These are phyloP conservation scores for Haberlea rhodopensis DNA, from an alignment of 257 asterid species.

Conservation along the genomic window DNA sequence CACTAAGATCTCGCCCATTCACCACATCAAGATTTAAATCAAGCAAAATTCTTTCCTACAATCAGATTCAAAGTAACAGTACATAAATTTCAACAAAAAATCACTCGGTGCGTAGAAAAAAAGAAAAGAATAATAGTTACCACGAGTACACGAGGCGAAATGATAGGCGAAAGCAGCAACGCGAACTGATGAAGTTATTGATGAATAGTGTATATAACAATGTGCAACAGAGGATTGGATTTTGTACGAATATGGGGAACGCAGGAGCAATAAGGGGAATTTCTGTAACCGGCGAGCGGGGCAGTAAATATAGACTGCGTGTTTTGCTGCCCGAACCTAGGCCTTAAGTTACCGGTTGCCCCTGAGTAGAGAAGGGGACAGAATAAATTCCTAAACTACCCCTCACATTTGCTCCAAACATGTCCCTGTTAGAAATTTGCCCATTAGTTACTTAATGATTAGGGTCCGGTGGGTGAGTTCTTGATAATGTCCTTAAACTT, in stretches of 20 bases:
- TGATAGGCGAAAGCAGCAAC: conserved; percentile 27
- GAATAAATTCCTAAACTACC: not conserved
- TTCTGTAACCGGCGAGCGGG: conserved; percentile 47
- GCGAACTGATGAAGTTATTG: conserved; percentile 19
- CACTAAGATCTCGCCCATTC: conserved; percentile 37
- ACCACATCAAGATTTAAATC: conserved; percentile 22
- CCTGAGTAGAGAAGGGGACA: too few relatives aligned
- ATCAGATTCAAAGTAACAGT: conserved; percentile 26
- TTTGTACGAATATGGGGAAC: not conserved
- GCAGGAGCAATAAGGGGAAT: conserved; percentile 11
- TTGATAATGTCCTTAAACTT: too few relatives aligned
- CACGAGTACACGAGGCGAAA: conserved; percentile 26
- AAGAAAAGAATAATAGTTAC: conserved; percentile 28
- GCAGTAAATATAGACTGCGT: conserved; percentile 41
- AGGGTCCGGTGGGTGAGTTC: too few relatives aligned
- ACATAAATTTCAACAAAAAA: not conserved
- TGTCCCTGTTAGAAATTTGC: too few relatives aligned
- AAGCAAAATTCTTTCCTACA: conserved; percentile 10
- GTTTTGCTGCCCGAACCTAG: conserved; percentile 41
- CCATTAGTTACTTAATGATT: too few relatives aligned
- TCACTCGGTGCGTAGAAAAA: conserved; percentile 12
- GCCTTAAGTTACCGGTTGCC: too few relatives aligned
- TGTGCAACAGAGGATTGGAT: conserved; percentile 3
- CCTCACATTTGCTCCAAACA: not conserved
- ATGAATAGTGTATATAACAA: conserved; percentile 3